Evolutionary conservation across 139 green algal species (phyloP).

Genomic region (Picochlorum sp.): DNA sequence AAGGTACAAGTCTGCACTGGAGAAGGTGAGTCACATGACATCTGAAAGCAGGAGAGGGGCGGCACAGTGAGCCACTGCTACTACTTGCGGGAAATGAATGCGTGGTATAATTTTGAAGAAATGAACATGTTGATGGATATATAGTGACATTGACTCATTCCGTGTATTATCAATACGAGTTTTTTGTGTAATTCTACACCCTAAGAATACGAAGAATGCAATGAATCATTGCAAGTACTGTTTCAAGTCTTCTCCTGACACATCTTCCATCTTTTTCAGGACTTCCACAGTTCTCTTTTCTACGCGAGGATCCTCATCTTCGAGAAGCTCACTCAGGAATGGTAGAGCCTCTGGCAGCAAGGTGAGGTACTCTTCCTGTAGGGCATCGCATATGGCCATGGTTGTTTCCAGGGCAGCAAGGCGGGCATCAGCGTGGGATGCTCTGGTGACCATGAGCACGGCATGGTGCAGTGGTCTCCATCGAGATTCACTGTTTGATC

Average conservation of each 20-base stretch:
- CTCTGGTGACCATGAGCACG: conserved; percentile 36
- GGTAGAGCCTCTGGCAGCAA: conserved; percentile 73
- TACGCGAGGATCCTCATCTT: conserved; percentile 67
- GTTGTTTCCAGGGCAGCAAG: conserved; percentile 22
- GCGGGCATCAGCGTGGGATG: conserved; percentile 9
- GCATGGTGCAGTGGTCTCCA: conserved; percentile 83
- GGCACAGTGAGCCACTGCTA: no score
- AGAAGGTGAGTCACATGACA: no score
- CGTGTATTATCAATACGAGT: no score
- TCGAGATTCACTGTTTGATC: conserved; percentile 51
- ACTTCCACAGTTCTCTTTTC: conserved; percentile 47
- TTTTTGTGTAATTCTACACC: no score
- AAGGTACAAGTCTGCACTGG: no score
- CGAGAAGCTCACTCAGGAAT: conserved; percentile 84
- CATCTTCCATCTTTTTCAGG: conserved; percentile 59
- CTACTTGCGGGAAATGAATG: no score
- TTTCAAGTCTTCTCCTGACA: conserved; percentile 75
- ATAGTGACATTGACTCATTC: no score
- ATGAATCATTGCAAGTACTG: conserved; percentile 61
- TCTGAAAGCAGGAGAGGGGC: no score
- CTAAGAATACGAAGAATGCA: background rate
- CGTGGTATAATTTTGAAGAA: no score
- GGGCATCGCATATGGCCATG: conserved; percentile 37
- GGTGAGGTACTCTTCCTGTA: conserved; percentile 80
- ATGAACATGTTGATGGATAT: no score